Percentiles rank a stretch among this genome's conserved stretches.
phyloP scores from a whole-genome alignment of 2,329 filamentous ascomycete genomes.

The Rhinocladiella mackenziei region DNA sequence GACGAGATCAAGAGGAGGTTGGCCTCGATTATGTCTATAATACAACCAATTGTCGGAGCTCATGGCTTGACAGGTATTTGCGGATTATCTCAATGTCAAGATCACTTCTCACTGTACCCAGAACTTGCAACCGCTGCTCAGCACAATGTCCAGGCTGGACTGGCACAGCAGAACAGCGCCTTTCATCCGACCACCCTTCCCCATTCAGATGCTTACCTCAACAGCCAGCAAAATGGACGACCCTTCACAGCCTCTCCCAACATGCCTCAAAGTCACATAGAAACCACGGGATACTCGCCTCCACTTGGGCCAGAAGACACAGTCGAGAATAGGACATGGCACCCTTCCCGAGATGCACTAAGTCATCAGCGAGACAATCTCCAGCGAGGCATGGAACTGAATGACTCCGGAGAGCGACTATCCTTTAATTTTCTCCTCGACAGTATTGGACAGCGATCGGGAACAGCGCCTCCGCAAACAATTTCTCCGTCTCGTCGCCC shows the following conservation, averaged over 20 bases:
- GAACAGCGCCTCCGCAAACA: conserved; percentile 37
- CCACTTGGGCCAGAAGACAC: conserved; percentile 10
- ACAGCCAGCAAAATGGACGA: conserved; percentile 29
- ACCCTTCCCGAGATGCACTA: conserved; percentile 35
- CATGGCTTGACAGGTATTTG: conserved; percentile 43
- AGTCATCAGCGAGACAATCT: conserved; percentile 42
- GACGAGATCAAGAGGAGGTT: conserved; percentile 69
- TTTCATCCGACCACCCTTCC: conserved; percentile 14
- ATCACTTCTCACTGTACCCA: conserved; percentile 13
- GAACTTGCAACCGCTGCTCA: conserved; percentile 28
- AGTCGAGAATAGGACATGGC: conserved; percentile 16
- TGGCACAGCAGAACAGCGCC: conserved; percentile 10
- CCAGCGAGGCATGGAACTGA: conserved; percentile 52
- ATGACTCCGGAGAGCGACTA: conserved; percentile 58
- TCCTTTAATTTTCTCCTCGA: conserved; percentile 71
- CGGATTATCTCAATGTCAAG: conserved; percentile 13
- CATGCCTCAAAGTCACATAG: conserved; percentile 16
- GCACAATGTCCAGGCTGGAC: conserved; percentile 24
- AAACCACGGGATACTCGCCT: conserved; percentile 10
- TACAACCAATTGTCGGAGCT: conserved; percentile 42
- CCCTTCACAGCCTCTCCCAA: conserved; percentile 33
- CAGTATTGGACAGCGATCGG: conserved; percentile 51
- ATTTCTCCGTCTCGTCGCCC: conserved; percentile 14
- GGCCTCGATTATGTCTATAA: conserved; percentile 57
- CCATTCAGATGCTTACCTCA: conserved; percentile 30